Percentiles rank a stretch among this genome's conserved stretches.
These are phyloP conservation scores for Solanum habrochaites DNA, from an alignment of 257 asterid species.

Conservation along the genomic window DNA sequence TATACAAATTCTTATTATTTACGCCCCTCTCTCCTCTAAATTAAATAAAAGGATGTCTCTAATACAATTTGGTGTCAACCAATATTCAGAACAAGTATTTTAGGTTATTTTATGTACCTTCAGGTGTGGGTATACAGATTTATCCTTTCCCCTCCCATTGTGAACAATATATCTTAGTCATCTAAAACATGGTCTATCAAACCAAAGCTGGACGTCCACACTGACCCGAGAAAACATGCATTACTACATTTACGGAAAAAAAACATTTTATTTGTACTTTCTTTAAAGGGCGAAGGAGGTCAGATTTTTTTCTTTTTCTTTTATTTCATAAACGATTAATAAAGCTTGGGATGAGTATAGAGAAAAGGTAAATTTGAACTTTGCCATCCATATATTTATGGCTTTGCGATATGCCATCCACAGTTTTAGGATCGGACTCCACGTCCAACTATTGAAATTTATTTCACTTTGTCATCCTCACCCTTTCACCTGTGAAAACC, in stretches of 20 bases:
- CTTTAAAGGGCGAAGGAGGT: neutral
- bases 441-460: neutral
- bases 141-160: neutral
- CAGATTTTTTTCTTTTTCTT: neutral
- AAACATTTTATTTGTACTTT: neutral
- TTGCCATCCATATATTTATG: neutral
- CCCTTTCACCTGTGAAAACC: neutral
- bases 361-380: neutral
- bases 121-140: neutral
- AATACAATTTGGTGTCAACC: neutral
- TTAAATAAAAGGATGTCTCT: neutral
- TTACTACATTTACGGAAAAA: neutral
- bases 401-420: neutral
- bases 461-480: neutral
- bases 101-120: neutral
- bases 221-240: neutral
- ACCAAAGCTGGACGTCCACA: neutral
- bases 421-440: neutral
- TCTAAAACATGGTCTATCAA: neutral
- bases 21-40: neutral
- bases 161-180: neutral
- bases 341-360: neutral
- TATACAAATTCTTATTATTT: neutral
- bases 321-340: neutral
- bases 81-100: neutral